phyloP scores from a whole-genome alignment of 495 filamentous ascomycete species.

The Opeltia flavorubescens region DNA sequence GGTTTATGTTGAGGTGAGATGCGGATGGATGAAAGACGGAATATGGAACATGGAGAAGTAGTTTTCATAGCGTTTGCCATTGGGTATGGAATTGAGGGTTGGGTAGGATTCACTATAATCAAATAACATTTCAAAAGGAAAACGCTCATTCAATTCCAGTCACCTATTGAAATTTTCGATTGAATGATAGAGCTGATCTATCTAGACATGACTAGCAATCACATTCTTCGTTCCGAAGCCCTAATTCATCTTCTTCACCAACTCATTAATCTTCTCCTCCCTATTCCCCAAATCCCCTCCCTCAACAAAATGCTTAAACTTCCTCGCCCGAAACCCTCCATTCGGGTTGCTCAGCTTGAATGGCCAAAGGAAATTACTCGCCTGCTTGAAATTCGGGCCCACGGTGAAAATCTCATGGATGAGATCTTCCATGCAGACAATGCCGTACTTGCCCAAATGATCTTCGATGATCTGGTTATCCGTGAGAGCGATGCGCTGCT shows the following conservation, averaged over 20 bases:
- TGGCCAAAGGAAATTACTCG: conserved; percentile 98
- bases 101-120: too few species aligned
- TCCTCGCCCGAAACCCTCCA: conserved; percentile 86
- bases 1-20: conserved; percentile 35
- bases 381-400: conserved; percentile 99
- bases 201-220: neutral
- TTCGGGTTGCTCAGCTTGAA: conserved; percentile 98
- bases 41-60: neutral
- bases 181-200: neutral
- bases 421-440: conserved; percentile 98
- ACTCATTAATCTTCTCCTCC: conserved; percentile 94
- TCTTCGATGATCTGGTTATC: conserved; percentile 97
- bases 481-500: conserved; percentile 88
- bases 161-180: neutral
- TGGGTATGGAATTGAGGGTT: too few species aligned
- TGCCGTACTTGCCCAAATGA: conserved; percentile 91
- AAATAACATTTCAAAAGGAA: too few species aligned
- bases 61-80: conserved; percentile 4
- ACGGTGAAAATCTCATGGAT: conserved; percentile 99
- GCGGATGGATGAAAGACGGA: neutral
- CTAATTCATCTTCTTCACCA: conserved; percentile 99
- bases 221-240: neutral
- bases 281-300: conserved; percentile 97
- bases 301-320: conserved; percentile 99
- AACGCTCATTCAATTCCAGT: neutral